Evolutionary conservation across 306 rosid genomes (phyloP), one percentile per base, ranked within the genome.

Genomic region (Cucumis melo): DNA sequence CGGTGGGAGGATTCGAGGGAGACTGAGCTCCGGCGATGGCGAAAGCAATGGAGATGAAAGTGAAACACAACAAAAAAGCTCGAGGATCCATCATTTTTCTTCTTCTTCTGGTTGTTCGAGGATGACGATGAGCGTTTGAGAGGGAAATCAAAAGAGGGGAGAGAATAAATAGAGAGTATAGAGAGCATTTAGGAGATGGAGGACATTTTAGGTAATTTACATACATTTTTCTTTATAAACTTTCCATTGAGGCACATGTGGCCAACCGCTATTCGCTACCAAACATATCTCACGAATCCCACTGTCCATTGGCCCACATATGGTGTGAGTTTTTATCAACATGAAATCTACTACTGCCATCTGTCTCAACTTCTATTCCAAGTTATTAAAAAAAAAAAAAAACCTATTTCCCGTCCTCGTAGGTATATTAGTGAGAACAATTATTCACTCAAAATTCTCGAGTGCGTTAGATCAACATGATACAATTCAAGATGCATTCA

Each of bases 21-120:
- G 88, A 41, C 76, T 93, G 98, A 19, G 81, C 98, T 3, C 84
- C 83, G 61, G 86, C 98, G 6, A 76, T 60, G 68, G 90, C 86
- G 7, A 82, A 41, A 5, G 73, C 85, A 81, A 84, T 79, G 85
- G 84, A 91, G 73, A 93, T 79, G 19, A 93, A 83, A 55, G 60
- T 87, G 15, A 84, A 6, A 7, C 76, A 81, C 48, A 86, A 11
- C n/a, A 84, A 10, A 1, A 84, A 10, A 1, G 70, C 74, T n/a
- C 38, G 76, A 27, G 58, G 79, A 56, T 74, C 80, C 91, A 83
- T 84, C 65, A 55, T 83, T 32, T 1, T 61, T 29, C 1, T 42
- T 62, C 16, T 17, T 11, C 14, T 46, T 46, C 16, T 46, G 12
- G 5, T 12, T 44, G 6, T 12, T 12, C 16, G 36, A 32, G 1